phyloP scores from a whole-genome alignment of 257 asterid species.

The Capsicum pubescens region DNA sequence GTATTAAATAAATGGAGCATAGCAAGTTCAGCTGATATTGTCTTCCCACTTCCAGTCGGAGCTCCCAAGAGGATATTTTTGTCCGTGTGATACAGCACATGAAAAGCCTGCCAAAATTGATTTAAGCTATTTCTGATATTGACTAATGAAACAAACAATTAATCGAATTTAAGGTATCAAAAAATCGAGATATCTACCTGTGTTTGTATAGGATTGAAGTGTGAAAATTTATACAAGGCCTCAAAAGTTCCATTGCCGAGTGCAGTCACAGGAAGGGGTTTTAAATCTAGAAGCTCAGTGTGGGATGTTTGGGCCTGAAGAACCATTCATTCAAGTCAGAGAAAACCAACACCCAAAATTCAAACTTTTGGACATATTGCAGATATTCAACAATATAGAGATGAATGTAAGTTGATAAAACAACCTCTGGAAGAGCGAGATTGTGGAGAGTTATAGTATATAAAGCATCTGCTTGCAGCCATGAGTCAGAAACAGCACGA shows the following conservation, averaged over 20 bases:
- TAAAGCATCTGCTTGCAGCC: constrained; percentile 93
- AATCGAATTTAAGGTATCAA: neutral
- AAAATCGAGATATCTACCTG: constrained; percentile 58
- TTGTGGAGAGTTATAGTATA: constrained; percentile 84
- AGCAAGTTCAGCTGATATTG: constrained; percentile 99
- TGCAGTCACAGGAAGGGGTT: constrained; percentile 98
- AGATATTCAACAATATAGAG: neutral
- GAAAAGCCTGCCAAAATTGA: constrained; percentile 79
- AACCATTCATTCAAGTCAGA: constrained; percentile 27
- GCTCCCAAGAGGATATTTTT: constrained; percentile 97
- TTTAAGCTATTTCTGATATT: constrained; percentile 36
- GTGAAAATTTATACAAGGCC: constrained; percentile 85
- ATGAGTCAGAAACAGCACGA: constrained; percentile 93
- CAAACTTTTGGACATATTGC: constrained; percentile 18
- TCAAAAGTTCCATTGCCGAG: constrained; percentile 78
- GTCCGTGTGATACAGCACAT: constrained; percentile 85
- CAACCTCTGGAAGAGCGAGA: constrained; percentile 94
- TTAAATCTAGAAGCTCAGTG: constrained; percentile 95
- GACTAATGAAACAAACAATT: neutral
- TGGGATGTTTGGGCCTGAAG: constrained; percentile 84
- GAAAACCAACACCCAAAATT: neutral
- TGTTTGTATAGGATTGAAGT: constrained; percentile 97
- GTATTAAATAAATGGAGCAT: constrained; percentile 89
- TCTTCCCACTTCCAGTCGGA: constrained; percentile 99
- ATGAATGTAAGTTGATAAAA: constrained; percentile 35